Evolutionary conservation across 352 stramenopile genomes (phyloP), one percentile per base, ranked within the genome.

Genomic region (Pythium graminicola): DNA sequence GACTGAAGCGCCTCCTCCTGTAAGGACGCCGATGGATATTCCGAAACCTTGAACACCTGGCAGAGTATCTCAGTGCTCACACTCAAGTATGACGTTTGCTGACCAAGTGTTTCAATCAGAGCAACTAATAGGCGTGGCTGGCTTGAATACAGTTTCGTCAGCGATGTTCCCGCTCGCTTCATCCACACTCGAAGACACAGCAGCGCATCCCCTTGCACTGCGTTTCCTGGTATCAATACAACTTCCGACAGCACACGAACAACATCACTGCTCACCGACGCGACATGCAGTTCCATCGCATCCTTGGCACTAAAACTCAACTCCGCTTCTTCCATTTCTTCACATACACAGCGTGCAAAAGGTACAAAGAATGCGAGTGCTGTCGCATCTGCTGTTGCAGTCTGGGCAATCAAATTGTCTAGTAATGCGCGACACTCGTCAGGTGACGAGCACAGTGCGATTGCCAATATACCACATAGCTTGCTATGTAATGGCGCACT

Each of bases 241-340:
- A 87, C 69, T 16, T 78, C 69, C n/a, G 69, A 68, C 4, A 83
- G 69, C 13, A 82, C 50, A 23, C 57, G 54, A 11, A 81, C 61
- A 10, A 86, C 47, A 6, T 76, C 64, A 39, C 44, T 59, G 45
- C 78, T 84, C 29, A 85, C 38, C 19, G 51, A 49, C 4, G 55
- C 60, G 5, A 89, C 57, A 19, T 78, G 60, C 64, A 76, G 43
- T 38, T 86, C 78, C 72, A 85, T 86, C 5, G 75, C 72, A 36
- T 89, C 78, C 16, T 77, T 83, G 27, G 68, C 70, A 8, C 58
- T 56, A 50, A 85, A 89, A 1, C 67, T 51, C 24, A 89, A 44
- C 48, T 86, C 70, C 14, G 71, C 75, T 19, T 85, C 72, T 33
- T 82, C 64, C 50, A 86, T 73, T 59, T 86, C 75, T 32, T 89